Evolutionary conservation across 768 basidiomycete species (phyloP).

Genomic region (Rhodotorula kratochvilovae): DNA sequence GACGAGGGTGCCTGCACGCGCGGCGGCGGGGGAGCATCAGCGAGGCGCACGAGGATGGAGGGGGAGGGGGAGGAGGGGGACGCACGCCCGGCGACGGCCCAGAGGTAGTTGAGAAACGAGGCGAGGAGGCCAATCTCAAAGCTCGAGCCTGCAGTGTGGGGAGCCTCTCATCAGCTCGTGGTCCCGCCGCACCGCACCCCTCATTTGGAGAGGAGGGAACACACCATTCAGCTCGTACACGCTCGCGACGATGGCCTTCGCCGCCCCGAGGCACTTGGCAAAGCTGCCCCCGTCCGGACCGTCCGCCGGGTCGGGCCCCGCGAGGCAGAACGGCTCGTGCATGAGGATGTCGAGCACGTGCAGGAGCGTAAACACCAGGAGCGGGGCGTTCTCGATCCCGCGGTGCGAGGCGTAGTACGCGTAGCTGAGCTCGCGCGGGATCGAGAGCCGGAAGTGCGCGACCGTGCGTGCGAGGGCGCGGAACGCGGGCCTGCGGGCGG

Average conservation of each 20-base stretch:
- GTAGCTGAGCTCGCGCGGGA: conserved; percentile 38
- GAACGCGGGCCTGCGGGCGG: conserved; percentile 37
- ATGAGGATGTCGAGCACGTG: conserved; percentile 34
- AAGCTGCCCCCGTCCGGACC: not conserved
- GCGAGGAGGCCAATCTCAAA: conserved; percentile 33
- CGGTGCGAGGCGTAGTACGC: not conserved
- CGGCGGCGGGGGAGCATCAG: not conserved
- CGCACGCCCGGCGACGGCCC: conserved; percentile 21
- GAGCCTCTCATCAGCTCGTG: not conserved
- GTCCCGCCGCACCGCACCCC: too few species aligned
- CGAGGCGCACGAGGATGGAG: too few species aligned
- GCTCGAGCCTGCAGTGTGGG: conserved; percentile 13
- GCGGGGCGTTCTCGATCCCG: conserved; percentile 6
- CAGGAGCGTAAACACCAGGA: conserved; percentile 19
- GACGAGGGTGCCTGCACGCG: conserved; percentile 16
- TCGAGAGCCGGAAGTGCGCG: conserved; percentile 33
- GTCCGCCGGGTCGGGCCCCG: too few species aligned
- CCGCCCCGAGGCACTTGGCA: conserved; percentile 5
- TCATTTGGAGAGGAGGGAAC: too few species aligned
- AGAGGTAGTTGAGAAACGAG: conserved; percentile 19
- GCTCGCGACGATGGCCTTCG: conserved; percentile 3
- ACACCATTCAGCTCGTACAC: conserved; percentile 14
- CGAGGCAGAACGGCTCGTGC: conserved; percentile 35
- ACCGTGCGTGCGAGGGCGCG: conserved; percentile 34
- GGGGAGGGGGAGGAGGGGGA: not conserved